Conservation (phyloP, 139 green algal genomes). For the Pycnococcus provasolii region DNA sequence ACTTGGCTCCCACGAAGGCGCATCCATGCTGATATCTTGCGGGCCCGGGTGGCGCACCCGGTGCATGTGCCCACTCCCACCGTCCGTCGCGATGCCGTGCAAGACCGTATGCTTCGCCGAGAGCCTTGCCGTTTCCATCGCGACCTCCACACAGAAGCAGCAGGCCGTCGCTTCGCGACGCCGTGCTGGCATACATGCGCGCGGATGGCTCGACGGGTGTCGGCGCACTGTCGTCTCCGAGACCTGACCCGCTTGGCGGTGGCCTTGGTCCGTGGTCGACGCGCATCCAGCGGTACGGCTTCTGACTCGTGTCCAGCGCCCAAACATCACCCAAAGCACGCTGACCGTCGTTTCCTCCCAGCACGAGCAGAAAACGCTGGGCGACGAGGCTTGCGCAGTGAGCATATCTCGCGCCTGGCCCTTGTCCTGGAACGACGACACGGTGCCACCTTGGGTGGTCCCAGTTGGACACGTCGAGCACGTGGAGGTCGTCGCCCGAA, state of each 20-base stretch:
- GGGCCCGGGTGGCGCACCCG: constrained; percentile 69
- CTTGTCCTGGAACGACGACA: constrained; percentile 84
- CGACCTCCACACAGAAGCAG: constrained; percentile 89
- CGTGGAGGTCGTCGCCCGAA: constrained; percentile 90
- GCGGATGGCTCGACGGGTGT: neutral
- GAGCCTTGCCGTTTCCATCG: constrained; percentile 52
- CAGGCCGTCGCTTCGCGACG: constrained; percentile 77
- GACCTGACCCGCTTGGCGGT: constrained; percentile 15
- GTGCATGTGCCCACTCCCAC: constrained; percentile 97
- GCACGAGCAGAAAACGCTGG: constrained; percentile 91
- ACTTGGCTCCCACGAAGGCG: constrained; percentile 82
- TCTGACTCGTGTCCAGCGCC: constrained; percentile 95
- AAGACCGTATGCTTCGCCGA: constrained; percentile 88
- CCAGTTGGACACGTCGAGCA: constrained; percentile 82
- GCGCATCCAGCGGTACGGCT: constrained; percentile 93
- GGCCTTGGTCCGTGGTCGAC: constrained; percentile 45
- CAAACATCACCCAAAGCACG: constrained; percentile 63
- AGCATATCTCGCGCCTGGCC: constrained; percentile 85
- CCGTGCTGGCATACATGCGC: constrained; percentile 90
- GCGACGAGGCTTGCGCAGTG: constrained; percentile 90
- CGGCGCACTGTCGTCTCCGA: neutral
- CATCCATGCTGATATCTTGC: constrained; percentile 89
- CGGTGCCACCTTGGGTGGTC: constrained; percentile 82
- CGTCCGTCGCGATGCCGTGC: constrained; percentile 90
- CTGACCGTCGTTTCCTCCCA: constrained; percentile 92